Evolutionary conservation across 1,139 yeast genomes (phyloP).

Genomic region (Sugiyamaella pinicola): DNA sequence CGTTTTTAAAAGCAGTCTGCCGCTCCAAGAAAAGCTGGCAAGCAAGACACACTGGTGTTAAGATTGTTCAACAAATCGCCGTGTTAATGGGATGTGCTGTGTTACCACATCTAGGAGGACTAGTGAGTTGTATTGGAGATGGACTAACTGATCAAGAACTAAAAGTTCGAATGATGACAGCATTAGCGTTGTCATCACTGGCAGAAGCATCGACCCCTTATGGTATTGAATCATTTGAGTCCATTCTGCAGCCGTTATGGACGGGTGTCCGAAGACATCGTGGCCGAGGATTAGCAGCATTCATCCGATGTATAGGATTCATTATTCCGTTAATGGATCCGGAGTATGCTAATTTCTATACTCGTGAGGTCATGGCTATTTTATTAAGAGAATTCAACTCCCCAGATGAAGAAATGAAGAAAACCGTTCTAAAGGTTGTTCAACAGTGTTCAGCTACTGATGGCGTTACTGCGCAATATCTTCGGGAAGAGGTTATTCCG

Average conservation of each 20-base stretch:
- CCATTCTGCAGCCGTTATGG: conserved; percentile 76
- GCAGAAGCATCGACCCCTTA: conserved; percentile 90
- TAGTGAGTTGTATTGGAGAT: conserved; percentile 62
- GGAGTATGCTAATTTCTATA: conserved; percentile 77
- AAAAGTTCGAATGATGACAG: conserved; percentile 69
- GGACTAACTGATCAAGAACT: conserved; percentile 72
- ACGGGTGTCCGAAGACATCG: conserved; percentile 73
- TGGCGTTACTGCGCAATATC: conserved; percentile 51
- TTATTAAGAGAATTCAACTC: conserved; percentile 73
- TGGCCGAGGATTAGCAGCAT: conserved; percentile 77
- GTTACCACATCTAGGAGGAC: conserved; percentile 68
- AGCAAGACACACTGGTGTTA: conserved; percentile 86
- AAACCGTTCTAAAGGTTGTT: conserved; percentile 63
- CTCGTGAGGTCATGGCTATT: conserved; percentile 69
- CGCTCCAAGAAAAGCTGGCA: conserved; percentile 79
- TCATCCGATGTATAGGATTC: conserved; percentile 75
- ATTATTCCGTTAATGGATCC: conserved; percentile 84
- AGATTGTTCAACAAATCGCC: conserved; percentile 76
- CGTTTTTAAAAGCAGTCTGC: conserved; percentile 82
- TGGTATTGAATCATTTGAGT: conserved; percentile 86
- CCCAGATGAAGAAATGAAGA: conserved; percentile 89
- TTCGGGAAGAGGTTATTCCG: conserved; percentile 56
- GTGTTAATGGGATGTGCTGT: conserved; percentile 70
- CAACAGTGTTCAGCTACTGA: conserved; percentile 60
- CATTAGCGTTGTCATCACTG: conserved; percentile 67